Percentiles rank a stretch among this genome's conserved stretches.
Conservation (phyloP, 208 protist genomes). For the Trichomonas gallinae region DNA sequence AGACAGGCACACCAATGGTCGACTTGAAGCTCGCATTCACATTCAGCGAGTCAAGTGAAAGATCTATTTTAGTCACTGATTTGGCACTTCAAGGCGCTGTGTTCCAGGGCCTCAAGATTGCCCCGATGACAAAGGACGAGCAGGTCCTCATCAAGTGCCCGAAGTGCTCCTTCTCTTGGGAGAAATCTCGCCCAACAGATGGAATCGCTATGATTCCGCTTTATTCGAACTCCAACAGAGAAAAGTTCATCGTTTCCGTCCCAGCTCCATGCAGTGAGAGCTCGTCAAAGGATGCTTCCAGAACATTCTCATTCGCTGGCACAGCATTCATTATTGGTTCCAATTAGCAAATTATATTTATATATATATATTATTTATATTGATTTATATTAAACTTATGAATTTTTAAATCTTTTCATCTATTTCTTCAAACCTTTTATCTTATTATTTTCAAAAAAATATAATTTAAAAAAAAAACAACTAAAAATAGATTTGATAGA, state of each 20-base stretch:
- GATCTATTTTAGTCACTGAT: not conserved
- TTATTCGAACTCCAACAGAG: not conserved
- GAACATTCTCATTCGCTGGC: not conserved
- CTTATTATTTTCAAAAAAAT: not conserved
- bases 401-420: not conserved
- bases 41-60: not conserved
- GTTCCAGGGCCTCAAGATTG: not conserved
- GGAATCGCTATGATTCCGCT: not conserved
- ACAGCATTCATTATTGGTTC: not conserved
- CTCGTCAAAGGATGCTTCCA: not conserved
- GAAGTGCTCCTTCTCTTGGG: not conserved
- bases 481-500: too few species aligned
- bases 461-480: too few species aligned
- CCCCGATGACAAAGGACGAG: not conserved
- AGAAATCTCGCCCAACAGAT: not conserved
- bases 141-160: not conserved
- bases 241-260: not conserved
- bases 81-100: not conserved
- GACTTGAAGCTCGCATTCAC: not conserved
- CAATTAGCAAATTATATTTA: not conserved
- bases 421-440: not conserved
- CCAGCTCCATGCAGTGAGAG: not conserved
- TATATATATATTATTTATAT: not conserved
- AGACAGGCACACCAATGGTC: not conserved
- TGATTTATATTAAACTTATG: too few species aligned